These are phyloP conservation scores for Alternaria sp. DNA, from an alignment of 2,329 filamentous ascomycete genomes.

Conservation along the genomic window DNA sequence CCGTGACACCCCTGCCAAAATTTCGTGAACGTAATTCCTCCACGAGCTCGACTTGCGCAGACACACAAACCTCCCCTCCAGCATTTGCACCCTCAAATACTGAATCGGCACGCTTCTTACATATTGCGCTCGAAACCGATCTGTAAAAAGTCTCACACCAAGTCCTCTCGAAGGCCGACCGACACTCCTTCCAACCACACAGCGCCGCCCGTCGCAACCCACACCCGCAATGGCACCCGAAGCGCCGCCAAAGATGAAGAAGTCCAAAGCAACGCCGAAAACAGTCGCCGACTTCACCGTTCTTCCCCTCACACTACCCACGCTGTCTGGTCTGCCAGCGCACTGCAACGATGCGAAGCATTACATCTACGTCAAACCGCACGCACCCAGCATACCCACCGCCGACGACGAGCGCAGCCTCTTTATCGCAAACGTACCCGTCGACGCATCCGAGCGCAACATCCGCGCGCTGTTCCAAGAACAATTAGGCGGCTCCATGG, in stretches of 20 bases:
- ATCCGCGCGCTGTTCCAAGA: conserved; percentile 76
- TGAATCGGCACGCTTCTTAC: background rate
- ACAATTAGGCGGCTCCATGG: conserved; percentile 76
- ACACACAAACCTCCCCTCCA: background rate
- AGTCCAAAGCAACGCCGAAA: conserved; percentile 26
- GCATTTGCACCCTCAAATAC: background rate
- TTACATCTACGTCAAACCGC: conserved; percentile 84
- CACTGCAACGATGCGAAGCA: conserved; percentile 64
- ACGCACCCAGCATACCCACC: conserved; percentile 70
- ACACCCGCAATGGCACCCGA: conserved; percentile 24
- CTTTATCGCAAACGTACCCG: conserved; percentile 88
- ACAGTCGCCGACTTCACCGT: conserved; percentile 68
- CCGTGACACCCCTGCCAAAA: conserved; percentile 45
- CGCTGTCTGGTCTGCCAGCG: conserved; percentile 54
- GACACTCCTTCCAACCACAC: background rate
- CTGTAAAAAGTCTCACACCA: background rate
- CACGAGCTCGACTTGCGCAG: conserved; percentile 4
- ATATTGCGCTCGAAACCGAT: background rate
- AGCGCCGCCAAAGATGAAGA: conserved; percentile 21
- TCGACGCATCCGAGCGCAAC: conserved; percentile 79
- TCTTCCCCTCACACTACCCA: conserved; percentile 68
- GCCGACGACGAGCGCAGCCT: conserved; percentile 78
- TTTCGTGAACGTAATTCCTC: conserved; percentile 31
- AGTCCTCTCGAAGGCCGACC: background rate
- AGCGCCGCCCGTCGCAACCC: background rate